A percentile compares a stretch with the other conserved stretches of the same genome.
phyloP scores from a whole-genome alignment of 2,329 filamentous ascomycete genomes.

The Colletotrichum eleusines region DNA sequence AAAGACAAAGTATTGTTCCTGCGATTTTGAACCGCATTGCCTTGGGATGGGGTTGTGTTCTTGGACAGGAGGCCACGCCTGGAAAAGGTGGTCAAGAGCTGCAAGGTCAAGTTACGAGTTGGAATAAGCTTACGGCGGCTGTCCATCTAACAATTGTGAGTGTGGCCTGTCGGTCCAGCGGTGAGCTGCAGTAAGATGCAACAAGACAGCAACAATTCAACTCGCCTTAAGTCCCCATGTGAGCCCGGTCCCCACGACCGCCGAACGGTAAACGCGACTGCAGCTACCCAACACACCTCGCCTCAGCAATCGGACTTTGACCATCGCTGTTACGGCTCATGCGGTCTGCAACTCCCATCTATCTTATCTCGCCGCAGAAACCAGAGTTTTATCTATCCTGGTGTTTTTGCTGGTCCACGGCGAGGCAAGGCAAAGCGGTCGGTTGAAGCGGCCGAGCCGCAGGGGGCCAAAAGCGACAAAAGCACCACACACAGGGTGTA shows the following conservation, averaged over 20 bases:
- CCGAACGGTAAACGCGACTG: neutral
- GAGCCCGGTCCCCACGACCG: neutral
- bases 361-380: neutral
- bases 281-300: neutral
- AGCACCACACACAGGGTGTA: neutral
- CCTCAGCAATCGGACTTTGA: neutral
- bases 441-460: slow-evolving; percentile 33
- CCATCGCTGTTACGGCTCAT: neutral
- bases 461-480: slow-evolving; percentile 8
- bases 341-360: neutral
- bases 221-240: neutral
- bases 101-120: neutral
- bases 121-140: slow-evolving; percentile 21
- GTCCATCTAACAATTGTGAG: neutral
- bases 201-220: neutral
- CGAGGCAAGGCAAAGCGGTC: slow-evolving; percentile 17
- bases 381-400: neutral
- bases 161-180: slow-evolving; percentile 31
- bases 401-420: neutral
- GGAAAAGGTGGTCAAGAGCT: neutral
- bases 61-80: neutral
- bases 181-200: slow-evolving; percentile 26
- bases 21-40: neutral
- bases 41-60: neutral
- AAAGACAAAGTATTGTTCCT: neutral